Evolutionary conservation across 805 yeast species (phyloP).

Genomic region (Sugiyamaella marilandica): DNA sequence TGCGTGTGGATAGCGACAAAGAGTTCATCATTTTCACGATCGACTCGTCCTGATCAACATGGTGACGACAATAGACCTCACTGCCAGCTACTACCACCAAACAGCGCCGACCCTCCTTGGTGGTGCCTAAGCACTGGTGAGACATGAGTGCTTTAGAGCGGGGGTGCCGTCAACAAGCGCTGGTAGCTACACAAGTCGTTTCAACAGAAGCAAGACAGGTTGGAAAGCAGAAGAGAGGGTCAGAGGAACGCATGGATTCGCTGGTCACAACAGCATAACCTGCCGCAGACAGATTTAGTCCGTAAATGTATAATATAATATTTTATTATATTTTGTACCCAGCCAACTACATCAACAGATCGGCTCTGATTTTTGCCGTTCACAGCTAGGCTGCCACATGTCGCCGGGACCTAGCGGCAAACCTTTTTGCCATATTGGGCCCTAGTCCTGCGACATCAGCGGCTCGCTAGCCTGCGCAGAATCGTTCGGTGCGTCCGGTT

Average conservation of each 20-base stretch:
- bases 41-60: conserved; percentile 8
- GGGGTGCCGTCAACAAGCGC: too few species aligned
- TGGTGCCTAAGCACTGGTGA: conserved; percentile 24
- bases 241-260: not conserved
- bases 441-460: not conserved
- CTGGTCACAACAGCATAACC: not conserved
- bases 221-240: not conserved
- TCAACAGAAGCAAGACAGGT: not conserved
- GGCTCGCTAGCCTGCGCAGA: not conserved
- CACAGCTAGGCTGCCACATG: not conserved
- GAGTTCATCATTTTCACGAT: conserved; percentile 6
- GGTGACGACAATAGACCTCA: conserved; percentile 20
- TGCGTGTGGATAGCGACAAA: conserved; percentile 2
- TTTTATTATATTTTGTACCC: not conserved
- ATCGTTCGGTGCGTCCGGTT: not conserved
- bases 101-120: conserved; percentile 23
- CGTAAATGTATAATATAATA: not conserved
- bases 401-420: not conserved
- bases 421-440: not conserved
- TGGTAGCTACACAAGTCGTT: not conserved
- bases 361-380: not conserved
- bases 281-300: not conserved
- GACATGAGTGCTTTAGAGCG: not conserved
- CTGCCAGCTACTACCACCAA: conserved; percentile 5
- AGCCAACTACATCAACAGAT: not conserved